phyloP scores from a whole-genome alignment of 2,329 filamentous ascomycete species.

The Torrubiellomyces zombiae region DNA sequence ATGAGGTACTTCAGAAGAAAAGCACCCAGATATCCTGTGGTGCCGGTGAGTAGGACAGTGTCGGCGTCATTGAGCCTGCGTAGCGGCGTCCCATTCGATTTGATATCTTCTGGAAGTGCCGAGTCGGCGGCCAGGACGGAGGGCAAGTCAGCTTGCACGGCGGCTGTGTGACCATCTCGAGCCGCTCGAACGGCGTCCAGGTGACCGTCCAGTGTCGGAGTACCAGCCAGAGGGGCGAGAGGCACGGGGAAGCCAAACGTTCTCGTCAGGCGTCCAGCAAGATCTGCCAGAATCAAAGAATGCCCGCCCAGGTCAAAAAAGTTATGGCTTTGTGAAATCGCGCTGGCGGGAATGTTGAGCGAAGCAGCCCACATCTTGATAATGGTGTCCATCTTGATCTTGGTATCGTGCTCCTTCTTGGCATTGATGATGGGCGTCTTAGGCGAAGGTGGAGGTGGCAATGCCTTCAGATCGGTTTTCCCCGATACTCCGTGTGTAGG shows the following conservation, averaged over 20 bases:
- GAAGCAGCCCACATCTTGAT: constrained; percentile 56
- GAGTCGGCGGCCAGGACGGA: constrained; percentile 51
- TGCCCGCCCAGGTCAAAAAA: constrained; percentile 75
- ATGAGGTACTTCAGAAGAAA: constrained; percentile 56
- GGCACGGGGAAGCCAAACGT: constrained; percentile 60
- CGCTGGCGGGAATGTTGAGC: constrained; percentile 44
- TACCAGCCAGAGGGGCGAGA: constrained; percentile 52
- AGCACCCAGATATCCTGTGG: constrained; percentile 60
- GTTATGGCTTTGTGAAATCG: constrained; percentile 53
- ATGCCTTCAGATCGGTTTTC: constrained; percentile 56
- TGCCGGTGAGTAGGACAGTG: constrained; percentile 56
- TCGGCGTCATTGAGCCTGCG: constrained; percentile 46
- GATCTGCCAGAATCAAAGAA: constrained; percentile 59
- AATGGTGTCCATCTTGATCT: constrained; percentile 49
- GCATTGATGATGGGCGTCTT: constrained; percentile 22
- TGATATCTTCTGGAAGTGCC: constrained; percentile 52
- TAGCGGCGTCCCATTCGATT: constrained; percentile 34
- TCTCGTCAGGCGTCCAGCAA: constrained; percentile 52
- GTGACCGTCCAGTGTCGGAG: constrained; percentile 56
- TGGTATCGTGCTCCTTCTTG: constrained; percentile 38
- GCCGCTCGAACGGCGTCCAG: constrained; percentile 53
- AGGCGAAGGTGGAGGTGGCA: constrained; percentile 47
- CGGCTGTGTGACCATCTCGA: constrained; percentile 55
- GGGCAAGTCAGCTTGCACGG: constrained; percentile 59
- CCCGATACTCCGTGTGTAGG: constrained; percentile 67